Evolutionary conservation across 2,329 filamentous ascomycete genomes (phyloP).

Genomic region (Ophiostoma sp.): DNA sequence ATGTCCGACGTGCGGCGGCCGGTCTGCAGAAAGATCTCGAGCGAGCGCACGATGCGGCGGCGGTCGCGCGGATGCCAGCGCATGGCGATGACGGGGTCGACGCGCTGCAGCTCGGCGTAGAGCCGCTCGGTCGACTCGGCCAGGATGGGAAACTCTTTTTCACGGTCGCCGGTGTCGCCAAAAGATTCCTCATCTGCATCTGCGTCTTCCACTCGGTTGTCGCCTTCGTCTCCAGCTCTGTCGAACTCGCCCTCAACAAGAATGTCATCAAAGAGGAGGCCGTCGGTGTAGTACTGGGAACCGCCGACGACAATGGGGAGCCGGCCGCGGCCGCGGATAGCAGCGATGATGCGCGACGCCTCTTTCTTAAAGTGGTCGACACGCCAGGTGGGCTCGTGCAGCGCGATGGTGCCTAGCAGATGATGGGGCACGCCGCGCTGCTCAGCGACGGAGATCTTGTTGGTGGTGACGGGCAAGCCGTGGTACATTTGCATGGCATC

Average conservation of each 20-base stretch:
- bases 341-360: slow-evolving; percentile 62
- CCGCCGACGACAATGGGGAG: slow-evolving; percentile 89
- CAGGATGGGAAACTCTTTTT: slow-evolving; percentile 60
- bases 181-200: slow-evolving; percentile 19
- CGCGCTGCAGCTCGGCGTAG: slow-evolving; percentile 63
- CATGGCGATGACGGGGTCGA: slow-evolving; percentile 84
- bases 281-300: slow-evolving; percentile 91
- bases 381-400: slow-evolving; percentile 76
- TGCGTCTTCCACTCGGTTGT: neutral
- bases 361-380: slow-evolving; percentile 71
- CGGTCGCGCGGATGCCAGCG: slow-evolving; percentile 92
- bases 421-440: slow-evolving; percentile 80
- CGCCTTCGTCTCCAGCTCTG: neutral
- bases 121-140: slow-evolving; percentile 66
- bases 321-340: slow-evolving; percentile 71
- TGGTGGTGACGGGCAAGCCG: slow-evolving; percentile 89
- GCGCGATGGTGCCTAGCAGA: slow-evolving; percentile 69
- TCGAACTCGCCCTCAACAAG: slow-evolving; percentile 45
- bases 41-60: slow-evolving; percentile 80
- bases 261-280: slow-evolving; percentile 73
- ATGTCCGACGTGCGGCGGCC: slow-evolving; percentile 78
- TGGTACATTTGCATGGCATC: slow-evolving; percentile 98
- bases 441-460: slow-evolving; percentile 75
- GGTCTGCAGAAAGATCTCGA: slow-evolving; percentile 83
- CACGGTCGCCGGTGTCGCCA: neutral